Percentiles rank a stretch among this genome's conserved stretches.
These are phyloP conservation scores for Aspergillus steynii DNA, from an alignment of 495 filamentous ascomycete genomes.

Conservation along the genomic window DNA sequence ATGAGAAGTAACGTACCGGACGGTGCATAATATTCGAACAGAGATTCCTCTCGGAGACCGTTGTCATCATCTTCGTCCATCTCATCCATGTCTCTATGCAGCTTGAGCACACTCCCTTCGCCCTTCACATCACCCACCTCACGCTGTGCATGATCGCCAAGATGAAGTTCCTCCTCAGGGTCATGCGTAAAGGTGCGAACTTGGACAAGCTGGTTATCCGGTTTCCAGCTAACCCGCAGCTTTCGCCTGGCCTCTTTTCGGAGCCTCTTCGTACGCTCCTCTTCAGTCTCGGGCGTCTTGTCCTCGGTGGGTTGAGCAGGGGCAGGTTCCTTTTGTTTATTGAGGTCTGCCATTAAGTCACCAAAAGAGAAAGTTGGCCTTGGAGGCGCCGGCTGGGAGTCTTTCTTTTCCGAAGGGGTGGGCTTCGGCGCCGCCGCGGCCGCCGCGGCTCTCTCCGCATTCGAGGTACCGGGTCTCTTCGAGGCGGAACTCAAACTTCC, in stretches of 20 bases:
- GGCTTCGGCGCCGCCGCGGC: slow-evolving; percentile 48
- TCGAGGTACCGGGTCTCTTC: slow-evolving; percentile 60
- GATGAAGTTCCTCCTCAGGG: slow-evolving; percentile 77
- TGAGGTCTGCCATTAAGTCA: slow-evolving; percentile 64
- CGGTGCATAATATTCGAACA: slow-evolving; percentile 46
- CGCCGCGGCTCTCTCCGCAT: slow-evolving; percentile 50
- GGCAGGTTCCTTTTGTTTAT: slow-evolving; percentile 61
- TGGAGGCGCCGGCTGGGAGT: slow-evolving; percentile 36
- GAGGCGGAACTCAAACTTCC: slow-evolving; percentile 58
- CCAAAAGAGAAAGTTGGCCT: slow-evolving; percentile 55
- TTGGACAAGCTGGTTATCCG: slow-evolving; percentile 69
- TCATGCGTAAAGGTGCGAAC: slow-evolving; percentile 76
- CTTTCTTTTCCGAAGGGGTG: slow-evolving; percentile 41
- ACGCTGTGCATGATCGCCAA: slow-evolving; percentile 61
- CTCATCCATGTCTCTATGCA: slow-evolving; percentile 60
- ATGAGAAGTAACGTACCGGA: slow-evolving; percentile 32
- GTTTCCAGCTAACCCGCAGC: slow-evolving; percentile 69
- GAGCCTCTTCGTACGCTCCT: slow-evolving; percentile 70
- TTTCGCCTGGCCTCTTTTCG: slow-evolving; percentile 77
- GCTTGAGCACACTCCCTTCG: slow-evolving; percentile 81
- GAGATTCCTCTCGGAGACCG: slow-evolving; percentile 44
- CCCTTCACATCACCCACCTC: slow-evolving; percentile 70
- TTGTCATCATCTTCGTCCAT: slow-evolving; percentile 70
- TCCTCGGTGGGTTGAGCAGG: slow-evolving; percentile 52
- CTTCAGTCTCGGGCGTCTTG: slow-evolving; percentile 68